These are phyloP conservation scores for Hanseniaspora clermontiae DNA, from an alignment of 805 yeast species.

Conservation along the genomic window DNA sequence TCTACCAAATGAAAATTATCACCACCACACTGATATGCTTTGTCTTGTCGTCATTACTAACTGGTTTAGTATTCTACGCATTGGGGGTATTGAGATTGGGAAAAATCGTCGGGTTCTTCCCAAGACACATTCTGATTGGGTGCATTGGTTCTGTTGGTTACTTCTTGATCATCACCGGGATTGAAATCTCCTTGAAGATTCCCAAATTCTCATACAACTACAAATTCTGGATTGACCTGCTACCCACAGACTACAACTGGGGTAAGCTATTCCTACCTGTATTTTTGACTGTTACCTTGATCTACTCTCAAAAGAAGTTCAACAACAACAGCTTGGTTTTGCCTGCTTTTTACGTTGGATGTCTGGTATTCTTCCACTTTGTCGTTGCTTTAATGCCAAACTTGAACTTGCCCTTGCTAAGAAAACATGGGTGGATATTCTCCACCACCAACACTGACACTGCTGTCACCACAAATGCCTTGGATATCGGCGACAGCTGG, in stretches of 20 bases:
- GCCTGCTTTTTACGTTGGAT: conserved; percentile 64
- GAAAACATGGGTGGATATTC: conserved; percentile 79
- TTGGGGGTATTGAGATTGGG: conserved; percentile 77
- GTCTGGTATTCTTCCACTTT: conserved; percentile 58
- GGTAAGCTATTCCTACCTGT: conserved; percentile 65
- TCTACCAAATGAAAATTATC: conserved; percentile 41
- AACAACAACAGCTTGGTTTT: conserved; percentile 57
- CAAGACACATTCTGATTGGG: conserved; percentile 89
- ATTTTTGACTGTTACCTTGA: conserved; percentile 44
- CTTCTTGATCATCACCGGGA: conserved; percentile 76
- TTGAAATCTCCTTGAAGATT: conserved; percentile 77
- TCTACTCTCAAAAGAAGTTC: conserved; percentile 46
- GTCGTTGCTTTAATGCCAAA: conserved; percentile 52
- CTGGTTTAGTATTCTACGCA: conserved; percentile 67
- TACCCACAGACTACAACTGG: conserved; percentile 33
- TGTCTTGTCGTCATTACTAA: conserved; percentile 69
- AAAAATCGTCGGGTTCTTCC: conserved; percentile 83
- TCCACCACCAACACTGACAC: background rate
- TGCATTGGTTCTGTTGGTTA: conserved; percentile 98
- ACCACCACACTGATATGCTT: conserved; percentile 82
- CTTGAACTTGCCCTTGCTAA: conserved; percentile 47
- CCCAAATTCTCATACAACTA: conserved; percentile 56
- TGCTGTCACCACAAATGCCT: background rate
- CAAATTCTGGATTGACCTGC: conserved; percentile 39
- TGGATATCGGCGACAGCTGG: conserved; percentile 38